These are phyloP conservation scores for Dipodascopsis uninucleata DNA, from an alignment of 805 yeast species.

Conservation along the genomic window DNA sequence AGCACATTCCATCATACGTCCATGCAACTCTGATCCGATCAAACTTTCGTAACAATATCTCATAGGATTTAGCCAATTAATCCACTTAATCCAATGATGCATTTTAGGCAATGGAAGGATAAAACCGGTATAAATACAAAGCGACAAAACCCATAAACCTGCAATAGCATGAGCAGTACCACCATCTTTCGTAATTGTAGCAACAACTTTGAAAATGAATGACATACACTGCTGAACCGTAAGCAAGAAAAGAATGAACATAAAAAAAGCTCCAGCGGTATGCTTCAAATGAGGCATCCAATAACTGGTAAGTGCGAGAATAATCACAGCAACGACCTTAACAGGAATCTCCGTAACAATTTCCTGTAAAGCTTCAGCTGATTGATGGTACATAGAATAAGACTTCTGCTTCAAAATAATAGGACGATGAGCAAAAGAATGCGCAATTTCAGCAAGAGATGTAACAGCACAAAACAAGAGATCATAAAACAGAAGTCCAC, in stretches of 20 bases:
- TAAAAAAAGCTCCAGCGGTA: slow-evolving; percentile 54
- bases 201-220: slow-evolving; percentile 51
- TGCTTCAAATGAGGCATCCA: slow-evolving; percentile 54
- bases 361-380: slow-evolving; percentile 66
- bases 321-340: slow-evolving; percentile 46
- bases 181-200: slow-evolving; percentile 48
- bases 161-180: slow-evolving; percentile 60
- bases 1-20: slow-evolving; percentile 41
- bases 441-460: slow-evolving; percentile 45
- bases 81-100: slow-evolving; percentile 53
- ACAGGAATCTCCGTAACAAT: slow-evolving; percentile 61
- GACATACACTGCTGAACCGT: slow-evolving; percentile 48
- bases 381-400: slow-evolving; percentile 68
- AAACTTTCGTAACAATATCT: slow-evolving; percentile 46
- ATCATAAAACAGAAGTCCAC: slow-evolving; percentile 54
- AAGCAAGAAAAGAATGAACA: slow-evolving; percentile 45
- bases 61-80: slow-evolving; percentile 46
- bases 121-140: slow-evolving; percentile 59
- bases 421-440: slow-evolving; percentile 50
- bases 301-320: slow-evolving; percentile 50
- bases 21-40: slow-evolving; percentile 47
- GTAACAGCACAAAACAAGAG: slow-evolving; percentile 44
- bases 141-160: slow-evolving; percentile 50
- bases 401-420: slow-evolving; percentile 66
- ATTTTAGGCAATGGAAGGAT: slow-evolving; percentile 41